Percentiles rank a stretch among this genome's conserved stretches.
Evolutionary conservation across 768 basidiomycete genomes (phyloP).

Genomic region (Russula sp.): DNA sequence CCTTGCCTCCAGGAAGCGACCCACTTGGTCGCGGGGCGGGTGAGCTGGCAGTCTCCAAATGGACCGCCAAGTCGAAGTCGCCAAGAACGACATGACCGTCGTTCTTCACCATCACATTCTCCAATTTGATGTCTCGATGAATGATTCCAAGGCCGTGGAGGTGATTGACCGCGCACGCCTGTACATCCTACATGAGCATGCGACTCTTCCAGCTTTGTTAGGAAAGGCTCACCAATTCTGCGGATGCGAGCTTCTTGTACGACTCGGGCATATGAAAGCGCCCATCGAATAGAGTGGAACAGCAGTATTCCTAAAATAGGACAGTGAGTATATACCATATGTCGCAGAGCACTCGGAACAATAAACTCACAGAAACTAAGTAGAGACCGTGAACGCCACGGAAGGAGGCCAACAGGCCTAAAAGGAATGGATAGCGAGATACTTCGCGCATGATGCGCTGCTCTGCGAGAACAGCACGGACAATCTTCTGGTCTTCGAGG

Average conservation of each 20-base stretch:
- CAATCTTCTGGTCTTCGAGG: slow-evolving; percentile 2
- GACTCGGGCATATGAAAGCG: slow-evolving; percentile 17
- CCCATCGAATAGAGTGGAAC: slow-evolving; percentile 22
- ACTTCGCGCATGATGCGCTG: slow-evolving; percentile 21
- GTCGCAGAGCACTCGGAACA: background rate
- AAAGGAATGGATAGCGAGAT: slow-evolving; percentile 24
- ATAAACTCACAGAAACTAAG: slow-evolving; percentile 31
- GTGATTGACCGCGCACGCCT: slow-evolving; percentile 68
- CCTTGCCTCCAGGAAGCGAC: background rate
- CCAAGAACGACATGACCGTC: slow-evolving; percentile 87
- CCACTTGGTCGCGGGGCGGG: background rate
- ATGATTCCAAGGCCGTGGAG: slow-evolving; percentile 90
- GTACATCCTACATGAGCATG: slow-evolving; percentile 11
- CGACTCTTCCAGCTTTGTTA: background rate
- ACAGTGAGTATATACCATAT: background rate
- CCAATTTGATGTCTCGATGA: slow-evolving; percentile 94
- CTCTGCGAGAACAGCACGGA: slow-evolving; percentile 17
- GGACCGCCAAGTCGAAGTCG: slow-evolving; percentile 62
- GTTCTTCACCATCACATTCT: slow-evolving; percentile 90
- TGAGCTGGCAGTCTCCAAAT: slow-evolving; percentile 10
- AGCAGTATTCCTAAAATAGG: slow-evolving; percentile 31
- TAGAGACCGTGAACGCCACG: slow-evolving; percentile 31
- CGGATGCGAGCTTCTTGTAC: slow-evolving; percentile 36
- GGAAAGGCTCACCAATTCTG: slow-evolving; percentile 37
- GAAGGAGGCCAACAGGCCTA: slow-evolving; percentile 34